Evolutionary conservation across 2,329 filamentous ascomycete species (phyloP), one percentile per base, ranked within the genome.

Genomic region (Phialocephala sp.): DNA sequence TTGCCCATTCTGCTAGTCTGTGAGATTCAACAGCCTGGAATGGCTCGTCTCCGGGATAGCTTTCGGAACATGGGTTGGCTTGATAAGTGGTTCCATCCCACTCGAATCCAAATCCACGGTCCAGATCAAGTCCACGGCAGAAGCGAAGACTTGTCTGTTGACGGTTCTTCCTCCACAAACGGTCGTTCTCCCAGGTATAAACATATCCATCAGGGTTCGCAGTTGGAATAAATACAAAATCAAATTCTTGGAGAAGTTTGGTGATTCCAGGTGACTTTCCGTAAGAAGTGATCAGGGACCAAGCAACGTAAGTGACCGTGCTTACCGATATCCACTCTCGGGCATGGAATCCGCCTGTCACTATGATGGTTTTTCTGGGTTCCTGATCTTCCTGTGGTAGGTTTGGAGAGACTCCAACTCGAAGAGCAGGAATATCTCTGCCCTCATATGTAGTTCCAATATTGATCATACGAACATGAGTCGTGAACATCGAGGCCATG

Each of bases 321-420:
- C 90, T 95, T 0, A 91, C 93, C 56, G 93, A 92, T 70, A 99
- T 97, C 95, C 95, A 99, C 82, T 99, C 95, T 43, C 95, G 87
- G 2, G 94, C 94, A 77, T 98, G 95, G n/a, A 91, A 84, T 58
- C 94, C 94, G 62, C 93, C 95, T 4, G 89, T 89, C 22, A 99
- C 82, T 59, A 97, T 82, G 64, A 97, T 87, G 0, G 92, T 94
- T 76, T 92, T 92, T 59, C 91, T 87, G 5, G 82, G 83, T 14
- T 75, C 73, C 4, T 77, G 74, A 1, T 79, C 73, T 8, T 83
- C 78, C 35, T 84, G 74, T 62, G 81, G 74, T 55, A 81, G 72
- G 75, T 82, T 81, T 73, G 83, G 80, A 63, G 83, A 80, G 1
- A 85, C 84, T 20, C 94, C 92, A 4, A 98, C 84, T 66, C 91